Conservation (phyloP, 805 yeast genomes). For the Isabelozyma rhagii region DNA sequence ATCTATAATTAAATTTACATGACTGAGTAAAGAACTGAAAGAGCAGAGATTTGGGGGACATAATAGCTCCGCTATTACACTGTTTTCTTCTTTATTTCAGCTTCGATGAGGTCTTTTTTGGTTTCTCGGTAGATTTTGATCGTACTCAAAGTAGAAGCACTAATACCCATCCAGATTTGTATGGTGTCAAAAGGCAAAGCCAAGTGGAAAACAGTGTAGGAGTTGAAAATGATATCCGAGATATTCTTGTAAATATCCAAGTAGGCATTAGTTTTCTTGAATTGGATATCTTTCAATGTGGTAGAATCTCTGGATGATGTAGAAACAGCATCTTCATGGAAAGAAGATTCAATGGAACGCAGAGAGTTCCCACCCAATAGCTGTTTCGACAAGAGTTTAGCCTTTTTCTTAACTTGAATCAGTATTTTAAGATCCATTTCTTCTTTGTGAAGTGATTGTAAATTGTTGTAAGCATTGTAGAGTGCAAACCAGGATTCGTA, state of each 20-base stretch:
- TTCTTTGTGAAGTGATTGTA: slow-evolving; percentile 40
- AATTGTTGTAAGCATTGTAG: slow-evolving; percentile 46
- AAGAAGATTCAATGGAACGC: slow-evolving; percentile 6
- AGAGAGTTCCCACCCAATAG: slow-evolving; percentile 22
- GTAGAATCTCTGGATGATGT: slow-evolving; percentile 13
- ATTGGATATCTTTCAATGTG: slow-evolving; percentile 28
- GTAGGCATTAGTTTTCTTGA: slow-evolving; percentile 33
- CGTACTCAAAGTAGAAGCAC: slow-evolving; percentile 36
- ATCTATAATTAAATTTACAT: neutral
- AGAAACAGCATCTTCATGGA: slow-evolving; percentile 10
- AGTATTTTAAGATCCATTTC: slow-evolving; percentile 56
- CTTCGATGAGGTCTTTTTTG: slow-evolving; percentile 20
- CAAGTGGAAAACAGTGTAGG: slow-evolving; percentile 38
- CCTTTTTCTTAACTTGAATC: slow-evolving; percentile 58
- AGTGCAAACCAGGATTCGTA: slow-evolving; percentile 57
- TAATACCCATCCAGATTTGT: slow-evolving; percentile 46
- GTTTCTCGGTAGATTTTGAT: slow-evolving; percentile 39
- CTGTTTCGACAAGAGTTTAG: slow-evolving; percentile 42
- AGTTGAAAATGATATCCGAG: slow-evolving; percentile 38
- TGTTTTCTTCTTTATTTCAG: slow-evolving; percentile 1
- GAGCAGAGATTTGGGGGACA: neutral
- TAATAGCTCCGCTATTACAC: neutral
- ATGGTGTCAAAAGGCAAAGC: slow-evolving; percentile 35
- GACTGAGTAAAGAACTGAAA: neutral
- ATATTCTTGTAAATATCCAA: slow-evolving; percentile 38